A percentile compares a stretch with the other conserved stretches of the same genome.
Evolutionary conservation across 352 stramenopile genomes (phyloP).

Genomic region (Elongisporangium senticosum): DNA sequence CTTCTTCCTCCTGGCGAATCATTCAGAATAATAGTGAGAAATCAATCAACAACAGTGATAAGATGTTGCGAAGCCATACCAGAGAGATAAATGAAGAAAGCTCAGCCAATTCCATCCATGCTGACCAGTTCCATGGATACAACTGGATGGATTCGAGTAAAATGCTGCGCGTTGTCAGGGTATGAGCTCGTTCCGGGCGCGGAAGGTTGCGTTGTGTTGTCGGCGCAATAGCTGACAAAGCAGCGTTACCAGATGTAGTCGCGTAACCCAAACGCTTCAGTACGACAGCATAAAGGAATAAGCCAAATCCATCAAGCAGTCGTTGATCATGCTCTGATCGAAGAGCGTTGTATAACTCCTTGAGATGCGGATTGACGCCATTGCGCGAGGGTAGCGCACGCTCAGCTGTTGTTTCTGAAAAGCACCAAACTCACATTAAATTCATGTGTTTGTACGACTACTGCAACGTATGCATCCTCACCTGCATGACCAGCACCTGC

Average conservation of each 20-base stretch:
- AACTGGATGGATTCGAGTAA: slow-evolving; percentile 61
- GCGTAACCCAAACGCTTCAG: slow-evolving; percentile 58
- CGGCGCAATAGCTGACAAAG: background rate
- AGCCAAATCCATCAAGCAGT: slow-evolving; percentile 62
- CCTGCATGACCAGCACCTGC: slow-evolving; percentile 11
- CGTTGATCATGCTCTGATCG: slow-evolving; percentile 39
- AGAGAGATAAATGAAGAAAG: slow-evolving; percentile 59
- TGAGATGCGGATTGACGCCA: slow-evolving; percentile 61
- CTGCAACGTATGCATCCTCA: background rate
- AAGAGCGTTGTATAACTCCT: slow-evolving; percentile 60
- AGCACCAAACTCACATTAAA: background rate
- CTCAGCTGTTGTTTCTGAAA: slow-evolving; percentile 25
- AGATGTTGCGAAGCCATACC: slow-evolving; percentile 14
- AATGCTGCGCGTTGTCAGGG: slow-evolving; percentile 51
- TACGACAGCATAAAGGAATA: slow-evolving; percentile 81
- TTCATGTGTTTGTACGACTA: background rate
- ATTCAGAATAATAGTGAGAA: slow-evolving; percentile 8
- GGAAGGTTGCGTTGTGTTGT: slow-evolving; percentile 5
- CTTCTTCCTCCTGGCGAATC: slow-evolving; percentile 46
- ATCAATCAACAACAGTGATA: background rate
- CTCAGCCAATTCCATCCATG: slow-evolving; percentile 93
- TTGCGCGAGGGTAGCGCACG: slow-evolving; percentile 21
- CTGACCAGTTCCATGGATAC: slow-evolving; percentile 94
- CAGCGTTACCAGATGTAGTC: slow-evolving; percentile 18
- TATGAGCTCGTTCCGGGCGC: background rate